These are phyloP conservation scores for Mycena amicta DNA, from an alignment of 768 basidiomycete species.

Conservation along the genomic window DNA sequence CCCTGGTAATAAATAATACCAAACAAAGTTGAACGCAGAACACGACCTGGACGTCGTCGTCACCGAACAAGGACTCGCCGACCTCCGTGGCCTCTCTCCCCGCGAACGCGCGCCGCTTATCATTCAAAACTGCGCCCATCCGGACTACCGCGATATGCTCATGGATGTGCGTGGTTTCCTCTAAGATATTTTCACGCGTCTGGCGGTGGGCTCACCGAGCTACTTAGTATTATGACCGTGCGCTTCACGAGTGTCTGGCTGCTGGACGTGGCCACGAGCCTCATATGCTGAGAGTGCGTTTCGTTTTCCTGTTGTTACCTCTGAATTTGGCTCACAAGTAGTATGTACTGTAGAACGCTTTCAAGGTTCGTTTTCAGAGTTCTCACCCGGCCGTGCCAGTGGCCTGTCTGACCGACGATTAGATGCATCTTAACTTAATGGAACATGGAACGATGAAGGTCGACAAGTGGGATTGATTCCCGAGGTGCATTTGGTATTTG, in stretches of 20 bases:
- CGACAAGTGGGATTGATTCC: slow-evolving; percentile 42
- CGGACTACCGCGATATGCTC: slow-evolving; percentile 45
- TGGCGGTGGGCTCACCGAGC: not conserved
- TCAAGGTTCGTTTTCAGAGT: slow-evolving; percentile 25
- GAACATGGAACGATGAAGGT: slow-evolving; percentile 45
- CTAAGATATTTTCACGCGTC: not conserved
- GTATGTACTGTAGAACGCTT: slow-evolving; percentile 26
- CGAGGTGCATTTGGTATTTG: too few relatives aligned
- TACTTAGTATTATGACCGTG: slow-evolving; percentile 44
- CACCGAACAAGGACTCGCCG: slow-evolving; percentile 52
- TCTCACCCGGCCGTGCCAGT: too few relatives aligned
- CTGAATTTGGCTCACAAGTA: not conserved
- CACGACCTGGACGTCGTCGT: slow-evolving; percentile 52
- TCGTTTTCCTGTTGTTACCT: not conserved
- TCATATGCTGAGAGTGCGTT: slow-evolving; percentile 47
- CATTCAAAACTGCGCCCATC: slow-evolving; percentile 52
- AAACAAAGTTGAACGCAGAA: slow-evolving; percentile 27
- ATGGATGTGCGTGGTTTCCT: slow-evolving; percentile 34
- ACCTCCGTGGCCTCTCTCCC: slow-evolving; percentile 48
- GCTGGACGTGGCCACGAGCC: slow-evolving; percentile 50
- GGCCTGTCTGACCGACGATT: too few relatives aligned
- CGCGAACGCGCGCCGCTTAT: slow-evolving; percentile 49
- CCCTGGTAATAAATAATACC: too few relatives aligned
- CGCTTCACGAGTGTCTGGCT: slow-evolving; percentile 45
- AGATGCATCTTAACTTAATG: slow-evolving; percentile 33